Percentiles rank a stretch among this genome's conserved stretches.
Evolutionary conservation across 106 monocot species (phyloP).

Genomic region (Ottelia alismoides): DNA sequence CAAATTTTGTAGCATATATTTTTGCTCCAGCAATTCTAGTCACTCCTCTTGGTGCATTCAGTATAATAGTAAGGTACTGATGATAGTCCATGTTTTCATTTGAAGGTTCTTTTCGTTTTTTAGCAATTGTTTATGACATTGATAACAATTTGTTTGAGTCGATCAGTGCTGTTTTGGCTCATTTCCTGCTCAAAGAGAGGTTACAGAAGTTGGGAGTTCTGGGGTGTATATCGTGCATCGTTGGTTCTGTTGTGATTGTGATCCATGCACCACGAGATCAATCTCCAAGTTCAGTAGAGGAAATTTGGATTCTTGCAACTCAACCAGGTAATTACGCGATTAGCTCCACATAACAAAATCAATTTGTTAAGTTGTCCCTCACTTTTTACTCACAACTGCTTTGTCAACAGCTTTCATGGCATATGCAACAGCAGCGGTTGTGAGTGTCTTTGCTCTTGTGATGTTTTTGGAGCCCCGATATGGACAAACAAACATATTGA

Average conservation of each 20-base stretch:
- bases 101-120: background rate
- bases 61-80: constrained; percentile 66
- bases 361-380: background rate
- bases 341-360: background rate
- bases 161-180: constrained; percentile 77
- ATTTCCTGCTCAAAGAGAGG: constrained; percentile 61
- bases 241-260: constrained; percentile 69
- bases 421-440: constrained; percentile 26
- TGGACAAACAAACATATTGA: constrained; percentile 62
- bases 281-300: constrained; percentile 42
- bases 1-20: constrained; percentile 72
- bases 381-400: background rate
- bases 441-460: constrained; percentile 25
- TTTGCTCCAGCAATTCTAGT: constrained; percentile 85
- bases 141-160: no score
- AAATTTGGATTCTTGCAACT: constrained; percentile 77
- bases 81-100: background rate
- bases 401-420: constrained; percentile 48
- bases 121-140: background rate
- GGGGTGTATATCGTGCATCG: constrained; percentile 65
- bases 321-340: constrained; percentile 43
- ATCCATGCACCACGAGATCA: constrained; percentile 73
- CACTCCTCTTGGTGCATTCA: constrained; percentile 78
- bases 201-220: constrained; percentile 55
- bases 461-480: constrained; percentile 49